Evolutionary conservation across 1,139 yeast genomes (phyloP), one percentile per base, ranked within the genome.

Genomic region (Hanseniaspora sp.): DNA sequence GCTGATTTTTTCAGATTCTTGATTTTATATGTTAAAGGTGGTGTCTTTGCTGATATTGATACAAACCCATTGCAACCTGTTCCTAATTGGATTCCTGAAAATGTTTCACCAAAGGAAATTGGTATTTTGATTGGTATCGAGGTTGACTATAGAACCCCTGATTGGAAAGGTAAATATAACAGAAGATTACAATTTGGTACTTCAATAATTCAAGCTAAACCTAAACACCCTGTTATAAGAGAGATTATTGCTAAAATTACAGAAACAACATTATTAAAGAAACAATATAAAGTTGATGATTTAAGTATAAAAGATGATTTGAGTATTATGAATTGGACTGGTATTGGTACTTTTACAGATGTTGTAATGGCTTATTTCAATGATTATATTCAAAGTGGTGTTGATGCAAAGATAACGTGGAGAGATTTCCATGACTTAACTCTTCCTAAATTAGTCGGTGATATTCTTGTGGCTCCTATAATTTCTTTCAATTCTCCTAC

Each of bases 341-440:
- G 94, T 11, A 85, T 88, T 3, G 87, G 86, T 13, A 74, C 83
- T n/a, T 83, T 84, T 76, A 82, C 94, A 1, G 92, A 84, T 64
- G 71, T 75, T 17, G 75, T 83, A 11, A 83, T 83, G 64, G 77
- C 77, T 18, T 83, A 84, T 64, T 76, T 76, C 72, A 81, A 80
- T 62, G 76, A 75, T 57, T 71, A 76, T 55, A 71, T 70, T 46
- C 71, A 69, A 62, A 72, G 74, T 65, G 77, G 73, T 54, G 65
- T 68, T 46, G 64, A 64, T 45, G 61, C 67, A 34, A 76, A 71
- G 62, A 65, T 78, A 39, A 73, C 74, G 30, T 81, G 79, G 94
- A 75, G 76, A 61, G 76, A 79, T 59, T 85, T 79, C 69, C 83
- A 92, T 7, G 82, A 83, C 31, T 72, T 86, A 70, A 71, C 69